These are phyloP conservation scores for Ustilago shanxiensis DNA, from an alignment of 1,284 basidiomycete genomes.

Conservation along the genomic window DNA sequence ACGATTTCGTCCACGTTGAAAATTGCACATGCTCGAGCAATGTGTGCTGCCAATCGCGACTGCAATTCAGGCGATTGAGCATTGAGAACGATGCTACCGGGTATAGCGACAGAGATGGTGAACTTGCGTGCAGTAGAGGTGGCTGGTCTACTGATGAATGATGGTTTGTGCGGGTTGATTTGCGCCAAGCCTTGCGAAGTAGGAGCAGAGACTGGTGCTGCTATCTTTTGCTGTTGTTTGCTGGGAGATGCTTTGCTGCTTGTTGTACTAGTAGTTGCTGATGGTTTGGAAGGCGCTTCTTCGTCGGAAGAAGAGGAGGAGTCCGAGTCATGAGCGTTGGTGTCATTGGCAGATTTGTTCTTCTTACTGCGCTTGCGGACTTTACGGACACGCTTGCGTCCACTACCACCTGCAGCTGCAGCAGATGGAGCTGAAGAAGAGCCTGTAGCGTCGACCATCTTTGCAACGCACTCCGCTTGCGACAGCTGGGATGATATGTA, in stretches of 20 bases:
- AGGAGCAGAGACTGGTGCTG: background rate
- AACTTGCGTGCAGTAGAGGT: conserved; percentile 35
- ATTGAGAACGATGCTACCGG: conserved; percentile 67
- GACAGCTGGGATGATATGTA: no score
- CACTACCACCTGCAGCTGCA: background rate
- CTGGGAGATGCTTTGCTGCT: background rate
- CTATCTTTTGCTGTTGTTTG: background rate
- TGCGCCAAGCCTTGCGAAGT: background rate
- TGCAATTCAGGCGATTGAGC: conserved; percentile 69
- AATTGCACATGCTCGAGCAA: conserved; percentile 68
- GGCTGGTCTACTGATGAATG: conserved; percentile 36
- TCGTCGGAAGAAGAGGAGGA: conserved; percentile 20
- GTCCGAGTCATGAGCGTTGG: background rate
- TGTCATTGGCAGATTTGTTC: conserved; percentile 6
- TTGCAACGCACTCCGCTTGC: no score
- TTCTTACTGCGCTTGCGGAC: conserved; percentile 14
- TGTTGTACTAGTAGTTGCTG: background rate
- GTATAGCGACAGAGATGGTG: conserved; percentile 67
- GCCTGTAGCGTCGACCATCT: conserved; percentile 14
- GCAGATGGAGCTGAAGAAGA: conserved; percentile 15
- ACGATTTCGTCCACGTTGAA: conserved; percentile 70
- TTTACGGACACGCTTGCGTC: conserved; percentile 34
- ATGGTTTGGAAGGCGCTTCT: background rate
- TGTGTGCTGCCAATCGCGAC: conserved; percentile 64
- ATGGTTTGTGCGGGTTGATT: conserved; percentile 57